Percentiles rank a stretch among this genome's conserved stretches.
Conservation (phyloP, 2,329 filamentous ascomycete genomes). For the Hypoxylon sp. region DNA sequence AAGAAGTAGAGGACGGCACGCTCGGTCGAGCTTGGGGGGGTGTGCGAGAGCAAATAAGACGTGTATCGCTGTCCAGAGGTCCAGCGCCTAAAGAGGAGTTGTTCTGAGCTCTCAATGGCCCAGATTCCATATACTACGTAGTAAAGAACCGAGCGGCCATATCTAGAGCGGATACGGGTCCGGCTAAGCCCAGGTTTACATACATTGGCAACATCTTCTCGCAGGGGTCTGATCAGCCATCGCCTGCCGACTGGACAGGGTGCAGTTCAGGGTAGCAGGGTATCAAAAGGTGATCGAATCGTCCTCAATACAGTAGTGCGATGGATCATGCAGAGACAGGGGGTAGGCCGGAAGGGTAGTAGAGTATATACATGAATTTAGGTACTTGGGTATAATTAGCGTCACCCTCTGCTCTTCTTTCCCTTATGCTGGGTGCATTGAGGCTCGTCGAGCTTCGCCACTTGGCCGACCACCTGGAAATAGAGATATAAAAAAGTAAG, state of each 20-base stretch:
- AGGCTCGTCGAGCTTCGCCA: slow-evolving; percentile 42
- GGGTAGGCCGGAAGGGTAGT: slow-evolving; percentile 37
- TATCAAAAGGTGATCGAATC: slow-evolving; percentile 47
- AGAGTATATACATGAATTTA: slow-evolving; percentile 38
- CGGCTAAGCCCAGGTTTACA: slow-evolving; percentile 53
- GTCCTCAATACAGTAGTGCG: slow-evolving; percentile 40
- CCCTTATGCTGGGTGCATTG: slow-evolving; percentile 21
- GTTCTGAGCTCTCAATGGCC: slow-evolving; percentile 55
- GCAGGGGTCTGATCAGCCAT: slow-evolving; percentile 50
- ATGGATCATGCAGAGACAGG: slow-evolving; percentile 48
- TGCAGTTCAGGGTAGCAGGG: slow-evolving; percentile 46
- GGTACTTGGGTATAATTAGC: slow-evolving; percentile 53
- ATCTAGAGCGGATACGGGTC: slow-evolving; percentile 56
- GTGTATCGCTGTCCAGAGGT: slow-evolving; percentile 48
- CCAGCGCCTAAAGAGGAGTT: slow-evolving; percentile 54
- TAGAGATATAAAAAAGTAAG: slow-evolving; percentile 16
- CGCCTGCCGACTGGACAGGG: slow-evolving; percentile 50
- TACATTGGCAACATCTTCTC: slow-evolving; percentile 44
- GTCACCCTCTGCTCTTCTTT: slow-evolving; percentile 32
- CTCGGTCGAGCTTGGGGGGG: slow-evolving; percentile 44
- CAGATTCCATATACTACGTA: slow-evolving; percentile 50
- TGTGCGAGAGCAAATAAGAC: slow-evolving; percentile 50
- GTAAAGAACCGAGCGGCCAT: slow-evolving; percentile 51
- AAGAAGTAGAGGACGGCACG: slow-evolving; percentile 43
- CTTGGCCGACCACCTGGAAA: slow-evolving; percentile 37